Percentiles rank a stretch among this genome's conserved stretches.
Evolutionary conservation across 352 stramenopile species (phyloP).

Genomic region (Globisporangium okanoganense): DNA sequence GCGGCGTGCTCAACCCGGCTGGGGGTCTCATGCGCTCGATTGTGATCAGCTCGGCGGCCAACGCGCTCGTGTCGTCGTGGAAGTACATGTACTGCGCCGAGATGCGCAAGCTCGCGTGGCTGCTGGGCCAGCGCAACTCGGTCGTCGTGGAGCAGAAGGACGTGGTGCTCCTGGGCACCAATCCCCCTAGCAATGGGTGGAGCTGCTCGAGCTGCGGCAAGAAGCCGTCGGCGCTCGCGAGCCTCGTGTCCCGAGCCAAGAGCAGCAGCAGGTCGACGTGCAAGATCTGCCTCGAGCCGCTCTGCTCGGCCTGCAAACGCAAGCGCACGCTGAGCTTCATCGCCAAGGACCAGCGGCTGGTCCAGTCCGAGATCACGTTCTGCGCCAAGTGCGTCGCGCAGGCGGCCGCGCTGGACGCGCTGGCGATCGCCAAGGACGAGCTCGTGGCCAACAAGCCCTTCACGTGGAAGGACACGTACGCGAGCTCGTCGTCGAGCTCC

Average conservation of each 20-base stretch:
- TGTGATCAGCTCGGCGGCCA: constrained; percentile 29
- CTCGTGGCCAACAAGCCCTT: constrained; percentile 22
- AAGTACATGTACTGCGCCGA: constrained; percentile 42
- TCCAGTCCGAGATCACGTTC: constrained; percentile 36
- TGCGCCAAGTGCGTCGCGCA: constrained; percentile 30
- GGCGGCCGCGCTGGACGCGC: constrained; percentile 27
- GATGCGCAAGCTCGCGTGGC: constrained; percentile 65
- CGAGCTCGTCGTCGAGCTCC: constrained; percentile 11
- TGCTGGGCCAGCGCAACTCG: constrained; percentile 10
- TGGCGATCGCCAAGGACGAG: constrained; percentile 26
- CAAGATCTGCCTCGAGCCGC: constrained; percentile 30
- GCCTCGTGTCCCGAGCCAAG: constrained; percentile 16
- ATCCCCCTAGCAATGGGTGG: constrained; percentile 4
- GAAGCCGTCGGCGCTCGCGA: constrained; percentile 17
- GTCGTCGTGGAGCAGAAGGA: constrained; percentile 15
- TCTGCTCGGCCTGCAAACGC: constrained; percentile 35
- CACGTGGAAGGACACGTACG: constrained; percentile 7
- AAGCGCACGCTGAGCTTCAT: constrained; percentile 35
- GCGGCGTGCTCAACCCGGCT: constrained; percentile 25
- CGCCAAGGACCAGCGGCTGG: constrained; percentile 25
- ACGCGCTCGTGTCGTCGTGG: constrained; percentile 29
- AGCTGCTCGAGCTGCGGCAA: constrained; percentile 26
- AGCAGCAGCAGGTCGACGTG: constrained; percentile 19
- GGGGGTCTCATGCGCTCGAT: constrained; percentile 42
- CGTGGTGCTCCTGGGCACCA: neutral